Evolutionary conservation across 1,284 basidiomycete species (phyloP), one percentile per base, ranked within the genome.

Genomic region (Trichosporon inkin): DNA sequence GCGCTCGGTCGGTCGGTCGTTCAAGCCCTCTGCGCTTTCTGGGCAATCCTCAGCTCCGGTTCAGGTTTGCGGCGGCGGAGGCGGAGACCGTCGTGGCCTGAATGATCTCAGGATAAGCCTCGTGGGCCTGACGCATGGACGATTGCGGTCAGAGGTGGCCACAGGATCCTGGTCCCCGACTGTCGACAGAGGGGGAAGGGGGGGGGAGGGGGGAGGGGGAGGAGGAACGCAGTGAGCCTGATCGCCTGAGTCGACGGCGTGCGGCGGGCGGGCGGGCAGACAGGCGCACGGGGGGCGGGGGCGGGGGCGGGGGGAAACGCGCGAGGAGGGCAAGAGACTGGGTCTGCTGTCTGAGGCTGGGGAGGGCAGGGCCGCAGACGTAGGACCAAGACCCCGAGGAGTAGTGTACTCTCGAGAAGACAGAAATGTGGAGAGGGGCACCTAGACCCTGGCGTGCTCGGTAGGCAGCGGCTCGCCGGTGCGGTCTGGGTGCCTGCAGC

Each of bases 91-190:
- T n/a, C 44, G 22, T 49, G 44, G 44, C 44, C 44, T 49, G 44
- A 28, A 32, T 28, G 16, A 49, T 16, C 24, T 49, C 24, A 49
- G 44, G 44, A 49, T 16, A 24, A 49, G 44, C 24, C 44, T 49
- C 24, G 44, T 49, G 44, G 44, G 24, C 44, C 44, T 49, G 44
- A 49, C 44, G 22, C 22, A 49, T 32, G 44, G 24, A n/a, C n/a
- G 44, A 28, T 49, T 28, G 28, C 28, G 28, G 44, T 49, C 16
- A 49, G 44, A 49, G 44, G 19, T 17, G 8, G 14, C 24, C 28
- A 16, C 22, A 49, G 44, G 44, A 49, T 49, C 44, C 44, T 49
- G 24, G 28, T 49, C 44, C 24, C n/a, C 11, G 44, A 49, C 28
- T 32, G n/a, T 14, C 24, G 24, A 19, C 44, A 49, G 44, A 49